These are phyloP conservation scores for Phytophthora crassamura DNA, from an alignment of 352 stramenopile species.

Conservation along the genomic window DNA sequence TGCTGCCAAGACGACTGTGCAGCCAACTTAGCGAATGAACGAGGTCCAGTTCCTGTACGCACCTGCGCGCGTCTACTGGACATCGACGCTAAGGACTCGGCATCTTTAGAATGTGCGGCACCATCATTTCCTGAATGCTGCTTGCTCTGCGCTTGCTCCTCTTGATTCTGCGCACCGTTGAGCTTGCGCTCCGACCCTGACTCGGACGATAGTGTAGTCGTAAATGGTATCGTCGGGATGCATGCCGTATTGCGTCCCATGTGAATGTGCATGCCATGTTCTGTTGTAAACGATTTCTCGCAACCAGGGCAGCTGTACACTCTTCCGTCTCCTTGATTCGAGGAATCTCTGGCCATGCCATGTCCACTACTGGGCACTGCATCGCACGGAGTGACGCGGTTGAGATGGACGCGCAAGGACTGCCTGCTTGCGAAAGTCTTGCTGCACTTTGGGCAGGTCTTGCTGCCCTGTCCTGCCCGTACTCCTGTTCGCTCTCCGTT, in stretches of 20 bases:
- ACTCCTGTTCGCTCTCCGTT: background rate
- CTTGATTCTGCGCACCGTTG: too few relatives aligned
- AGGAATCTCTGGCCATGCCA: background rate
- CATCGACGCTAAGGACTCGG: too few relatives aligned
- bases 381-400: slow-evolving; percentile 10
- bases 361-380: background rate
- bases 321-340: too few relatives aligned
- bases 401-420: slow-evolving; percentile 15
- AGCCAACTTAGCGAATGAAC: too few relatives aligned
- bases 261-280: slow-evolving; percentile 10
- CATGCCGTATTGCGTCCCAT: background rate
- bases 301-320: background rate
- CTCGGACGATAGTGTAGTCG: too few relatives aligned
- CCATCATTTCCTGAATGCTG: too few relatives aligned
- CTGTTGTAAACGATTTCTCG: background rate
- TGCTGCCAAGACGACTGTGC: too few relatives aligned
- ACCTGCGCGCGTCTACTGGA: too few relatives aligned
- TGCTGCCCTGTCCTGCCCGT: background rate
- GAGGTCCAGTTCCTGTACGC: too few relatives aligned
- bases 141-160: too few relatives aligned
- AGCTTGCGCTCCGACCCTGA: too few relatives aligned
- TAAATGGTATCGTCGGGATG: background rate
- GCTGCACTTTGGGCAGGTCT: slow-evolving; percentile 26
- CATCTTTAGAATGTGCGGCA: too few relatives aligned
- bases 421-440: slow-evolving; percentile 18